A percentile compares a stretch with the other conserved stretches of the same genome.
phyloP scores from a whole-genome alignment of 2,329 filamentous ascomycete genomes.

The Sporothrix schenckii region DNA sequence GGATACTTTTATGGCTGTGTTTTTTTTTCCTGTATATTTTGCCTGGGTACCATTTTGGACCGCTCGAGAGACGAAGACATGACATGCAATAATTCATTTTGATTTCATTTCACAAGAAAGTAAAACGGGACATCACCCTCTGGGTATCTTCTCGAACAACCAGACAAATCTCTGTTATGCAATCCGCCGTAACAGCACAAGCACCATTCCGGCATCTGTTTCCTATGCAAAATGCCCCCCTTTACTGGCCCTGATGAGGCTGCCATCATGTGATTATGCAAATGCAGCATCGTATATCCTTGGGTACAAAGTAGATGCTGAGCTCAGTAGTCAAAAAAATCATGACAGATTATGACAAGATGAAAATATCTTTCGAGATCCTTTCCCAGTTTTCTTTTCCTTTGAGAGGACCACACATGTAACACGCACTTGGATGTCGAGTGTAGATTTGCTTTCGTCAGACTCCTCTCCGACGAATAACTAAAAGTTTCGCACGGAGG shows the following conservation, averaged over 20 bases:
- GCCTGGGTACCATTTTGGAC: slow-evolving; percentile 11
- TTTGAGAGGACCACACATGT: background rate
- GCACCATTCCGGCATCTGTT: background rate
- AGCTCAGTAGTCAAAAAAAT: background rate
- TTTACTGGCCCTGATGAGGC: background rate
- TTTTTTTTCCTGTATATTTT: slow-evolving; percentile 14
- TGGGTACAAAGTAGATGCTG: background rate
- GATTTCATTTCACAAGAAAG: background rate
- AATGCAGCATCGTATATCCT: background rate
- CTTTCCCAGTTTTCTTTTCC: background rate
- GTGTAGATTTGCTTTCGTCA: background rate
- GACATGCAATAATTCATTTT: slow-evolving; percentile 11
- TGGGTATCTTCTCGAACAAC: too few relatives aligned
- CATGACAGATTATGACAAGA: background rate
- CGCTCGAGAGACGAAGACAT: slow-evolving; percentile 22
- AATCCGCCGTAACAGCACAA: background rate
- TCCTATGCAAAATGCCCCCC: background rate
- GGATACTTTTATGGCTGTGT: background rate
- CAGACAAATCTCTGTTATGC: too few relatives aligned
- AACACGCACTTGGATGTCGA: background rate
- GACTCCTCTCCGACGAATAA: background rate
- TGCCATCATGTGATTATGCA: background rate
- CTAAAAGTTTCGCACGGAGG: background rate
- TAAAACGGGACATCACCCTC: background rate
- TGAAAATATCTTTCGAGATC: background rate